Percentiles rank a stretch among this genome's conserved stretches.
Conservation (phyloP, 805 yeast species). For the Myxozyma neotropica region DNA sequence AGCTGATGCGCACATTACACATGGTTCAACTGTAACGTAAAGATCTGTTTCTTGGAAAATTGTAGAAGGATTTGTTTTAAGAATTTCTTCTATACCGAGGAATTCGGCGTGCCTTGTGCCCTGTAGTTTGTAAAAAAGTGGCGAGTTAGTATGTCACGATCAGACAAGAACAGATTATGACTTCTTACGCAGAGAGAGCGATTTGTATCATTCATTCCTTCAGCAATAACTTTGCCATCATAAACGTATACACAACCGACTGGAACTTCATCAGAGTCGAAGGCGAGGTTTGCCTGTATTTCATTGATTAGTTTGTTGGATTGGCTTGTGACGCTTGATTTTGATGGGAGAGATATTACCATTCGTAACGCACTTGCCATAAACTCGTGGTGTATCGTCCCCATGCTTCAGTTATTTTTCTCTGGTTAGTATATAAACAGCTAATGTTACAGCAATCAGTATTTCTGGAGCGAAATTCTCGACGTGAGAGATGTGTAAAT, state of each 20-base stretch:
- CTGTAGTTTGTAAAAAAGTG: constrained; percentile 12
- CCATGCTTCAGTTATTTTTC: constrained; percentile 4
- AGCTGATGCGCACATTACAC: constrained; percentile 97
- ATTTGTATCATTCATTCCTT: constrained; percentile 86
- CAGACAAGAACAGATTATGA: background rate
- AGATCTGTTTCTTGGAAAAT: constrained; percentile 60
- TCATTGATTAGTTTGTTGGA: constrained; percentile 27
- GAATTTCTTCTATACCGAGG: constrained; percentile 65
- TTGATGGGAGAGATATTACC: no score
- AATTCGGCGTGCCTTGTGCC: constrained; percentile 96
- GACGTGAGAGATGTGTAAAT: no score
- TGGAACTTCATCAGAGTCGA: constrained; percentile 74
- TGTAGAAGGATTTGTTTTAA: constrained; percentile 41
- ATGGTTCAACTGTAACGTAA: constrained; percentile 96
- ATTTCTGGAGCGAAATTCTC: no score
- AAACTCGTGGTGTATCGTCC: constrained; percentile 37
- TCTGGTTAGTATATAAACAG: no score
- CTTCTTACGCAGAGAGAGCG: constrained; percentile 58
- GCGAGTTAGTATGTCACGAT: background rate
- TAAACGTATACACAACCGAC: constrained; percentile 78
- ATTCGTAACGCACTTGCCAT: constrained; percentile 45
- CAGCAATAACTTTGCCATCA: constrained; percentile 58
- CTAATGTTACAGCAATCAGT: no score
- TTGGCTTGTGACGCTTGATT: no score
- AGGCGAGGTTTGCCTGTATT: constrained; percentile 60